Evolutionary conservation across 768 basidiomycete species (phyloP).

Genomic region (Amyloporia xantha): DNA sequence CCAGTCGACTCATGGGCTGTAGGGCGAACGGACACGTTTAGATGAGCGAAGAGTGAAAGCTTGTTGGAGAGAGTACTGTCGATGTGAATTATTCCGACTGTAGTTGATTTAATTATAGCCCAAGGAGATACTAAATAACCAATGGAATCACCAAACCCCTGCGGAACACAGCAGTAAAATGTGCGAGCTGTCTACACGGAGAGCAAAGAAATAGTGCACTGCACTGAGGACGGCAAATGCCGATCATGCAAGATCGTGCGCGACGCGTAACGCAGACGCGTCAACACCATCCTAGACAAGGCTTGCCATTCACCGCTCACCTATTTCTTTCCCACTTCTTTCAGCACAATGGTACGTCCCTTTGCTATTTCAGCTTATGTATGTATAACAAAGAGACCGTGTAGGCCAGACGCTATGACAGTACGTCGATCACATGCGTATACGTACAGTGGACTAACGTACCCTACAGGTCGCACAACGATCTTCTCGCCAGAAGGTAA

Average conservation of each 20-base stretch:
- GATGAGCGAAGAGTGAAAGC: neutral
- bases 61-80: neutral
- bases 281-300: conserved; percentile 13
- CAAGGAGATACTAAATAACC: too few species aligned
- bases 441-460: neutral
- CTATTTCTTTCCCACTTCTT: conserved; percentile 3
- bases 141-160: too few species aligned
- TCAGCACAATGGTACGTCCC: conserved; percentile 18
- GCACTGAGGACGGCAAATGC: conserved; percentile 1
- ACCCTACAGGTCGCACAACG: conserved; percentile 75
- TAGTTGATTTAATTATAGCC: too few species aligned
- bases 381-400: neutral
- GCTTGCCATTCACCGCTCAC: neutral
- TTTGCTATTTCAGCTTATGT: neutral
- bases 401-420: conserved; percentile 92
- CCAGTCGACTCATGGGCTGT: conserved; percentile 12
- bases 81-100: too few species aligned
- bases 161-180: too few species aligned
- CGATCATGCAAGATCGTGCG: neutral
- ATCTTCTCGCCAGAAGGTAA: conserved; percentile 98
- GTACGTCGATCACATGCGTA: conserved; percentile 38
- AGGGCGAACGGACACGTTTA: neutral
- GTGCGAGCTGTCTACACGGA: too few species aligned
- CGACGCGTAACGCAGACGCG: conserved; percentile 17
- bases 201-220: too few species aligned